Base-by-base conservation (phyloP, 257 asterid species). In the Solanum paucissectum region DNA sequence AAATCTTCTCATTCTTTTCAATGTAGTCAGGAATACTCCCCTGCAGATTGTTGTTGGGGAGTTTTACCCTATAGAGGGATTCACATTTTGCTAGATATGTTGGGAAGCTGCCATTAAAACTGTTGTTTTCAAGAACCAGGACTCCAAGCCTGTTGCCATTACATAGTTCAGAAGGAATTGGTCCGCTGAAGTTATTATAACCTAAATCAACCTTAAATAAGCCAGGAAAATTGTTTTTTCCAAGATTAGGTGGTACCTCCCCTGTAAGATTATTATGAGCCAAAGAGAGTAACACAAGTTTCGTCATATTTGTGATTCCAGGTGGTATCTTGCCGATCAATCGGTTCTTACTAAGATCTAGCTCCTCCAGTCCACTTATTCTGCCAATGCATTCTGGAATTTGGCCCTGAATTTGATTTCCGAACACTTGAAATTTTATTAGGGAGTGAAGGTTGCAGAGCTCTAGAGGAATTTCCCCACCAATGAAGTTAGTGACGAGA, bases 201-300 rank as follows among this genome's bases (percentile, higher is more conserved):
- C 91, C 91, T 88, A 92, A 89, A 88, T 92, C 93, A 90, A 92
- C 36, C 85, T 33, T 89, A n/a, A 20, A 44, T 34, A 92, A 88
- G 66, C 92, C 92, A 10, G 92, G 91, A 86, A 87, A 2, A 71
- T 52, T 79, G 13, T 89, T 88, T 86, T 83, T 90, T 69, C 93
- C 93, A 74, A 92, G 87, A 37, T 90, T 90, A 37, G 89, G 74
- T 86, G 94, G 93, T 44, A 92, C 86, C 66, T 75, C 90, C 13
- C 93, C 94, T 3, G 44, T 73, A 25, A 92, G 89, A 32, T 89
- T 66, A 72, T 92, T 91, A 68, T 86, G 73, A 89, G 92, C 93
- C 87, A 92, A 84, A 72, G 76, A 84, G 66, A 92, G 90, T 42
- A 64, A 81, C 12, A 84, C 69, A 9, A 91, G 91, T 86, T 79